Evolutionary conservation across 257 asterid species (phyloP), one percentile per base, ranked within the genome.

Genomic region (Solanum clarkiae): DNA sequence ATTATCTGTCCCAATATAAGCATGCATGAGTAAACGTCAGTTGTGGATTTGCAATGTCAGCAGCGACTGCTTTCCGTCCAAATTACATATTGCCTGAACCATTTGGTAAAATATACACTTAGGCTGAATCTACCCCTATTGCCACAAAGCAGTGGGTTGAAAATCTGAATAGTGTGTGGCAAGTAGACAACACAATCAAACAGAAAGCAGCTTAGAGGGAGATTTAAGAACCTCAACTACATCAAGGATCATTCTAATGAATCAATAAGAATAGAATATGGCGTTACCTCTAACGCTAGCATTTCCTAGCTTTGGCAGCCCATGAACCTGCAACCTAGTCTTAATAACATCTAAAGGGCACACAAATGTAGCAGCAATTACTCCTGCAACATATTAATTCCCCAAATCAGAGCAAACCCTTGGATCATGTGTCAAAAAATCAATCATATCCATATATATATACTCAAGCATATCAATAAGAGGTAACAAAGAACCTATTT

Each of bases 321-420:
- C 99, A 86, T 94, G 97, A 84, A 96, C 99, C 89, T 96, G 99
- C 84, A 96, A 86, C 92, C 98, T 92, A 87, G 99, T 96, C 95
- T 96, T 96, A 79, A 96, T 96, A 90, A 96, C 98, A 93, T 96
- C 99, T 84, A 96, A 89, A 63, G 98, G 99, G 87, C 99, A 96
- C 59, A 96, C 98, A 92, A 96, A 96, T 20, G 98, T 91, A 85
- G 99, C 99, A 53, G 98, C 99, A 90, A 96, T 92, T 74, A 95
- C 96, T 42, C 99, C 99, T 96, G 96, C 92, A 85, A 74, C 87
- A 86, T 63, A 86, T 54, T 26, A 88, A 87, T 86, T 20, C 84
- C 80, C 66, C 80, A 36, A 40, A 70, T 60, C 77, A 36, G 72
- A 59, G 10, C 60, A 84, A 53, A 12, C 70, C 24, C 47, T 51